phyloP scores from a whole-genome alignment of 2,329 filamentous ascomycete species.

The Beauveria medogensis region DNA sequence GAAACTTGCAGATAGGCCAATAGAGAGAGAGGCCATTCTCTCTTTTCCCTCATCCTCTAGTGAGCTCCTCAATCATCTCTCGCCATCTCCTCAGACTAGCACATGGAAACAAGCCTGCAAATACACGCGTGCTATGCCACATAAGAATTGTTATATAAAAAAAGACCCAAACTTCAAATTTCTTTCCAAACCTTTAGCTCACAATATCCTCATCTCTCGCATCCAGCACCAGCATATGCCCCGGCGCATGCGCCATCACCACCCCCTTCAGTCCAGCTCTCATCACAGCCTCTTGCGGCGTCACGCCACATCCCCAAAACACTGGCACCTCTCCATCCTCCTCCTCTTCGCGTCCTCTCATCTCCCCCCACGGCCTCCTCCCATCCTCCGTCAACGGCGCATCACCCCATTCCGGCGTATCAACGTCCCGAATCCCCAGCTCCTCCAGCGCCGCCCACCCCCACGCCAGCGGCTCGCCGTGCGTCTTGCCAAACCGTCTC shows the following conservation, averaged over 20 bases:
- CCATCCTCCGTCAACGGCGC: slow-evolving; percentile 32
- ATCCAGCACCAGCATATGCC: slow-evolving; percentile 55
- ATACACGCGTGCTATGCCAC: background rate
- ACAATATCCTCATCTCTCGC: slow-evolving; percentile 31
- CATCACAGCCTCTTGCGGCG: slow-evolving; percentile 57
- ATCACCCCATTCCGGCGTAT: slow-evolving; percentile 50
- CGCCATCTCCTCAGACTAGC: no score
- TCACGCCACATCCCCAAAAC: slow-evolving; percentile 60
- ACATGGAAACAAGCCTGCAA: no score
- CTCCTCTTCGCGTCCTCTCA: slow-evolving; percentile 9
- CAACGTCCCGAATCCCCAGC: slow-evolving; percentile 48
- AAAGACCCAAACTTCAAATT: background rate
- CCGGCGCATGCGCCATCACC: slow-evolving; percentile 54
- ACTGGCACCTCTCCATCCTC: slow-evolving; percentile 39
- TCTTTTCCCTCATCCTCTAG: no score
- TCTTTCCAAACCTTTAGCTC: background rate
- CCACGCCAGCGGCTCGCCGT: slow-evolving; percentile 59
- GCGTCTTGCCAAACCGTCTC: slow-evolving; percentile 44
- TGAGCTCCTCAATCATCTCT: no score
- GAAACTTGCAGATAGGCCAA: no score
- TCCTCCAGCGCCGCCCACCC: slow-evolving; percentile 47
- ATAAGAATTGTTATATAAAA: background rate
- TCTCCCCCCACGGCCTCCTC: slow-evolving; percentile 20
- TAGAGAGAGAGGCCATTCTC: no score
- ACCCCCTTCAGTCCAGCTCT: slow-evolving; percentile 43